Evolutionary conservation across 2,329 filamentous ascomycete genomes (phyloP).

Genomic region (Colletotrichum lentis): DNA sequence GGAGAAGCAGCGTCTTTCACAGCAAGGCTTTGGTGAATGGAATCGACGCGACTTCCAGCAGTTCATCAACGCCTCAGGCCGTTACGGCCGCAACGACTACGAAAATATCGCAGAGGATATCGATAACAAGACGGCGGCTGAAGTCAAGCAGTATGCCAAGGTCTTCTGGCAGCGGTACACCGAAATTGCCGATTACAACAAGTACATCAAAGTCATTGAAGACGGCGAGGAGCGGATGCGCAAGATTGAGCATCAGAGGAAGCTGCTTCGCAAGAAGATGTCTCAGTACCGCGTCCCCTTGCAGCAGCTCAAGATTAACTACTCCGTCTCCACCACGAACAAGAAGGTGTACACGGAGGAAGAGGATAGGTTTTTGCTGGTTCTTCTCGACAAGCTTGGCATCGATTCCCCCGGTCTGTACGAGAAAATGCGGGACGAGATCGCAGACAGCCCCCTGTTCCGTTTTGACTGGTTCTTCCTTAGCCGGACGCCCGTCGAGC

Average conservation of each 20-base stretch:
- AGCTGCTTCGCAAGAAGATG: conserved; percentile 95
- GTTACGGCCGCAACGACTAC: conserved; percentile 88
- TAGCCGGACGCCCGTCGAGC: conserved; percentile 89
- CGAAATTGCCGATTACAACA: conserved; percentile 87
- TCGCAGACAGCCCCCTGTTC: conserved; percentile 92
- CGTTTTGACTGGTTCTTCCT: conserved; percentile 99
- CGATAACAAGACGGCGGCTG: conserved; percentile 84
- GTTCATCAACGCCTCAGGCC: conserved; percentile 94
- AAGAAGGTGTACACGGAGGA: conserved; percentile 99
- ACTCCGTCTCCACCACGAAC: conserved; percentile 98
- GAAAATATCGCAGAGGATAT: conserved; percentile 87
- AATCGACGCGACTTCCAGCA: conserved; percentile 98
- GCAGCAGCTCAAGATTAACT: conserved; percentile 98
- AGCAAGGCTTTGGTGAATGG: conserved; percentile 91
- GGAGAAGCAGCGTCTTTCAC: conserved; percentile 82
- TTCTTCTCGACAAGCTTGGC: conserved; percentile 90
- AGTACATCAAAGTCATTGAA: conserved; percentile 89
- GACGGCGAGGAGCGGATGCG: conserved; percentile 89
- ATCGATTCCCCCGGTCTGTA: conserved; percentile 91
- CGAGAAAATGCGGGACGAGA: conserved; percentile 96
- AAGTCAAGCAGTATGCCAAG: conserved; percentile 91
- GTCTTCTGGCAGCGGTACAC: conserved; percentile 96
- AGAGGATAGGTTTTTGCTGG: conserved; percentile 93
- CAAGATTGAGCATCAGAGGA: conserved; percentile 90
- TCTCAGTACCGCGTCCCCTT: conserved; percentile 95